Evolutionary conservation across 768 basidiomycete genomes (phyloP), one percentile per base, ranked within the genome.

Genomic region (Rhizopogon roseolus): DNA sequence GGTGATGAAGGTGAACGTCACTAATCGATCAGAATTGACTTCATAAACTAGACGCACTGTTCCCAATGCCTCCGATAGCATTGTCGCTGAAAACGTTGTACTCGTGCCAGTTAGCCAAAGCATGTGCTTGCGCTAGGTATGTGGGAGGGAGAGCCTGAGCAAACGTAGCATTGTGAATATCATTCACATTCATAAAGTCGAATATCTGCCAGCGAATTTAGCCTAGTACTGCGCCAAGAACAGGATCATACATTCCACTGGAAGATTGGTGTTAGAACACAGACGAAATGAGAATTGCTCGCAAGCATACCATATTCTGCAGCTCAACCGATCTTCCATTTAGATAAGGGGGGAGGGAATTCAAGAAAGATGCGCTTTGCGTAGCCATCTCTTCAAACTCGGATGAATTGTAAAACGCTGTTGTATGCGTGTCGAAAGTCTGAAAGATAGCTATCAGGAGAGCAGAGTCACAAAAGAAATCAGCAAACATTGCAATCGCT

Each of bases 141-240:
- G 73, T 73, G 1, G 68, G 34, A 8, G 85, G 82, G 3, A 88
- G 72, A 0, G 53, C 55, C 0, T 69, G 50, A 7, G 71, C 62
- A 56, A 87, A 90, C 0, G 73, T 74, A 28, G 71, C 71, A 54
- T 88, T 83, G 66, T 91, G 86, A 48, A 86, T 84, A 42, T 61
- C 76, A 59, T 86, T 76, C 49, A 90, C 85, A 62, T 88, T 88
- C 76, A 90, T 82, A 58, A 79, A 90, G 60, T 88, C 85, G 62
- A 70, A 88, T 49, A 88, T 77, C 84, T 86, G 54, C 42, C 22
- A 6, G 13, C 50, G 40, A 11, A 42, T 3, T 32, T 28, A 41
- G 41, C 39, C 38, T 34, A 43, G 22, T 38, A 40, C 14, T 42
- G 17, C 32, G 52, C 3, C 42, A 41, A 56, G 9, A 28, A 25